Evolutionary conservation across 345 rosid species (phyloP), one percentile per base, ranked within the genome.

Genomic region (Cardiospermum halicacabum): DNA sequence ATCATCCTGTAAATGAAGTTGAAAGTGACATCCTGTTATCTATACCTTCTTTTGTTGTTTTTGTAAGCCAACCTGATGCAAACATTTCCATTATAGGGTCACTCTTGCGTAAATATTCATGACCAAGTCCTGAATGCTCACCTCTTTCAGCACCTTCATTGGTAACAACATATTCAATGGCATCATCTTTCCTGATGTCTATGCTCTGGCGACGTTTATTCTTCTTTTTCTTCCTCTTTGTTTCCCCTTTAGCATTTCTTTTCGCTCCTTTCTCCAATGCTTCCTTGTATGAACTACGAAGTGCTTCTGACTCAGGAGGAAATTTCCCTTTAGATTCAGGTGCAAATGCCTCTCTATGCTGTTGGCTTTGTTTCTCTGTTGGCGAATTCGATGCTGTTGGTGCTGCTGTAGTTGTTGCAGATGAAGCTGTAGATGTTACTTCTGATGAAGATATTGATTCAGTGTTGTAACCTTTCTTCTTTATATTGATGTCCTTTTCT

Each of bases 401-500:
- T n/a, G n/a, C n/a, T n/a, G n/a, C n/a, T n/a, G n/a, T n/a, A 40
- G 11, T 13, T 34, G 37, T 3, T 34, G 37, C 5, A 3, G 37
- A 34, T 34, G 37, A 34, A 3, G 37, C 4, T 34, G 37, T 3
- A 3, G 37, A 39, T 39, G 15, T 9, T 39, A 15, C 0, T 39
- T 11, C 2, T 37, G 42, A 11, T 37, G 42, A 11, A 48, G 43
- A 40, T 12, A 67, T 31, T 0, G 80, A 71, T 59, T 65, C 80
- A 16, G 9, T 15, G 27, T 19, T 27, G 24, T 58, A 56, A 36
- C 73, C 73, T 0, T 65, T 68, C 21, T 70, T 71, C 56, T 70
- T 69, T 3, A 87, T 68, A 1, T 16, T 48, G 15, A 89, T 78
- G 18, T 85, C 88, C 57, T 87, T 85, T 62, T 92, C 95, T 18